Base-by-base conservation (phyloP, 2,329 filamentous ascomycete species). In the Hypoxylon rubiginosum region DNA sequence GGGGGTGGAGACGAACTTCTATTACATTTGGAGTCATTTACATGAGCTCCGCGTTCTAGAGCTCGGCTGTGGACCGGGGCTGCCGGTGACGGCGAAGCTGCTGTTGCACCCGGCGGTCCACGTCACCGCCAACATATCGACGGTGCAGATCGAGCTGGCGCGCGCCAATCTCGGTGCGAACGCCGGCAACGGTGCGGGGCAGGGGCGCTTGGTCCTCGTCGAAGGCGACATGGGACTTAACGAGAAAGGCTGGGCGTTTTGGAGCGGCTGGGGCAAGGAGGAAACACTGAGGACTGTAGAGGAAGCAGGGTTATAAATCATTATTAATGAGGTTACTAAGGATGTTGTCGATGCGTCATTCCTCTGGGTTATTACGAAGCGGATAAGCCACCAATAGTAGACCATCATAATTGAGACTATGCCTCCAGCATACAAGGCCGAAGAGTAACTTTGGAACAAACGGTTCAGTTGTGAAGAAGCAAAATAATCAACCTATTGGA, bases 171-270 rank as follows among this genome's bases (percentile, higher is more conserved):
- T 63, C 15, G 9, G 41, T 1, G 28, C n/a, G n/a, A n/a, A n/a
- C 3, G 17, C 45, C 8, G 53, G 59, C 4, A 58, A 49, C 9
- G 49, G 63, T 48, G 43, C 43, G 9, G 67, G 60, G 45, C 51
- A 61, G 32, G 48, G 15, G 5, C 68, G 73, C 6, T 61, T 79
- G 9, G 55, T 66, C 26, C 78, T 80, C 52, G 51, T 74, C 19
- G 70, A 78, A 56, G 77, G 78, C 51, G 82, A 83, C 73, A 82
- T 83, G 79, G 76, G 82, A 81, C 69, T 83, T 17, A 70, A 67
- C 1, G 74, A 80, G 11, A 70, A 79, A 41, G 80, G 78, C 2
- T 83, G 81, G 81, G 80, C 82, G 77, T 83, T 74, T 58, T 82
- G 79, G 80, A 82, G 81, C 68, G 78, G 80, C 9, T 79, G 75